These are phyloP conservation scores for Aspergillus brasiliensis DNA, from an alignment of 2,329 filamentous ascomycete genomes.

Conservation along the genomic window DNA sequence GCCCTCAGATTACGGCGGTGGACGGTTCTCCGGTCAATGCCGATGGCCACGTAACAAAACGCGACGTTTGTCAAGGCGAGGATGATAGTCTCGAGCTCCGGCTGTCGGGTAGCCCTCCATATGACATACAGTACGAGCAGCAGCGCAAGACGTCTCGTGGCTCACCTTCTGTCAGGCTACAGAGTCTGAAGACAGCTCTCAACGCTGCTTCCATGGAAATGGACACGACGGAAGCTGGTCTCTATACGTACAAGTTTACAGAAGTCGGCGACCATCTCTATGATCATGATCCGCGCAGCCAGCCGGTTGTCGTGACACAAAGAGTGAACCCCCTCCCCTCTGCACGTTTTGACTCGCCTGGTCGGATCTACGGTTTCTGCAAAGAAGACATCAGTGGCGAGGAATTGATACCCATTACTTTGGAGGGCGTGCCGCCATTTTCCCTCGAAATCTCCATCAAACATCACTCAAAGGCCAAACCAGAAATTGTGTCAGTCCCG, in stretches of 20 bases:
- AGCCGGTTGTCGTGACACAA: slow-evolving; percentile 73
- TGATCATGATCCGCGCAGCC: slow-evolving; percentile 68
- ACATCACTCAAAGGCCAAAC: slow-evolving; percentile 77
- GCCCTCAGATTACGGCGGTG: slow-evolving; percentile 70
- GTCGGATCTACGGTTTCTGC: slow-evolving; percentile 95
- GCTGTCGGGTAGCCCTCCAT: slow-evolving; percentile 80
- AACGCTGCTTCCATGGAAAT: slow-evolving; percentile 77
- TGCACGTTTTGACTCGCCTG: slow-evolving; percentile 79
- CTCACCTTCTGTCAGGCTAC: slow-evolving; percentile 65
- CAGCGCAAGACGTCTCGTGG: slow-evolving; percentile 70
- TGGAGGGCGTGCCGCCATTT: slow-evolving; percentile 85
- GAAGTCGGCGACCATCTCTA: slow-evolving; percentile 86
- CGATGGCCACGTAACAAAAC: slow-evolving; percentile 66
- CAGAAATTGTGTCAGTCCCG: slow-evolving; percentile 79
- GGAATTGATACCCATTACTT: slow-evolving; percentile 82
- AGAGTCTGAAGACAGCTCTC: slow-evolving; percentile 75
- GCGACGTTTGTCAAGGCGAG: slow-evolving; percentile 90
- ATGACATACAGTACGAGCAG: slow-evolving; percentile 78
- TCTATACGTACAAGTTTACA: slow-evolving; percentile 83
- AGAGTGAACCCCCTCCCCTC: slow-evolving; percentile 80
- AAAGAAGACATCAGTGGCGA: slow-evolving; percentile 78
- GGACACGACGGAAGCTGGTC: slow-evolving; percentile 80
- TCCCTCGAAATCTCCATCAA: slow-evolving; percentile 90
- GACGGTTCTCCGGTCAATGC: slow-evolving; percentile 51
- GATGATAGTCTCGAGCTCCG: slow-evolving; percentile 84